Evolutionary conservation across 139 green algal genomes (phyloP).

Genomic region (Helicosporidium sp.): DNA sequence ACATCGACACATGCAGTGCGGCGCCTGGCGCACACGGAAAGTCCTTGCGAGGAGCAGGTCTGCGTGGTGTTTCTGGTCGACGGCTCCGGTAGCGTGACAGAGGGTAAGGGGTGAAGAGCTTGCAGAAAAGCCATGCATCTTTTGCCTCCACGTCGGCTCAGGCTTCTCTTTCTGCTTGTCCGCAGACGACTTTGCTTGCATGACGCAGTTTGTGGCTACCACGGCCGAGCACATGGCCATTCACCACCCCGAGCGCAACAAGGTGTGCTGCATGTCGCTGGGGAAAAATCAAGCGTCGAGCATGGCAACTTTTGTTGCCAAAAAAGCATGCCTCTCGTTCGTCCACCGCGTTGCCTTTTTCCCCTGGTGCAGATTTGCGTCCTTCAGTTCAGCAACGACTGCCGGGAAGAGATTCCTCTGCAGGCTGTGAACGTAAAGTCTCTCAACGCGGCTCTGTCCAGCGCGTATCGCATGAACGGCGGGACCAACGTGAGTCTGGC

Average conservation of each 20-base stretch:
- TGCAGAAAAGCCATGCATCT: not conserved
- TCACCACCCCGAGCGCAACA: not conserved
- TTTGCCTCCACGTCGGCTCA: not conserved
- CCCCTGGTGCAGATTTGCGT: slow-evolving; percentile 13
- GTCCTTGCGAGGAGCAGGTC: not conserved
- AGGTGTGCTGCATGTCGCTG: not conserved
- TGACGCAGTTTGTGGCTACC: slow-evolving; percentile 9
- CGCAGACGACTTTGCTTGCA: slow-evolving; percentile 18
- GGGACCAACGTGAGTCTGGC: slow-evolving; percentile 54
- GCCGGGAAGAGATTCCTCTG: slow-evolving; percentile 22
- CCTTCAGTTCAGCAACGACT: slow-evolving; percentile 50
- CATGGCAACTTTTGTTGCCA: too few species aligned
- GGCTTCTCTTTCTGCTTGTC: not conserved
- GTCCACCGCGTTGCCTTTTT: not conserved
- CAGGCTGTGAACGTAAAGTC: too few species aligned
- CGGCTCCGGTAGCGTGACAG: slow-evolving; percentile 21
- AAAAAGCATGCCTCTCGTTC: not conserved
- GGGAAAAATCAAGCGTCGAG: not conserved
- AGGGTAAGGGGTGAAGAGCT: slow-evolving; percentile 4
- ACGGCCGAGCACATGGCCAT: slow-evolving; percentile 1
- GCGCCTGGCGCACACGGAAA: not conserved
- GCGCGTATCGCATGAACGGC: slow-evolving; percentile 52
- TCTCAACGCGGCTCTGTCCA: too few species aligned
- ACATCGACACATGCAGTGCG: not conserved
- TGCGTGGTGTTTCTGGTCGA: slow-evolving; percentile 33